Base-by-base conservation (phyloP, 768 basidiomycete genomes). In the Termitomyces sp. region DNA sequence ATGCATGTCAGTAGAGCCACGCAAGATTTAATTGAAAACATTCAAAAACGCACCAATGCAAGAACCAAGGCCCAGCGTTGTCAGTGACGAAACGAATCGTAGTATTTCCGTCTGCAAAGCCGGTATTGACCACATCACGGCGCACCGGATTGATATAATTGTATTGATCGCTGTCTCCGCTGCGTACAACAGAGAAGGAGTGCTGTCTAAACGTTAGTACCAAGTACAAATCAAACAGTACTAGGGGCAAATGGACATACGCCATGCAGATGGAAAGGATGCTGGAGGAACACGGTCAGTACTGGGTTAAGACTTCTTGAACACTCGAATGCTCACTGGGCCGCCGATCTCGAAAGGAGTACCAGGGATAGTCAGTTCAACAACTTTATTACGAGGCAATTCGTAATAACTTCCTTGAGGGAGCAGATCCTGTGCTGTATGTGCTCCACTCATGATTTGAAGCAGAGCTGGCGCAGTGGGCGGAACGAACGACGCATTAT, bases 111-210 rank as follows among this genome's bases (percentile, higher is more conserved):
- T 72, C 75, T 16, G 66, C 59, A 42, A 45, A 18, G 16, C 79
- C 76, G 20, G 73, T 69, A 55, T 61, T 68, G 7, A 87, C 79
- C 1, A 84, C 84, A 68, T 89, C 88, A 53, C 87, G 78, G 59
- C 80, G 75, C 33, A 63, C 65, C 28, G 57, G 55, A n/a, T 66
- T 52, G 4, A 16, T 1, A 22, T 45, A 56, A 44, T 61, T 81
- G 64, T 78, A 77, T 0, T 48, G 45, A 4, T 61, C 60, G 33
- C 68, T 70, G 11, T 69, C 72, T 1, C 73, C 73, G 52, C 68
- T 77, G 54, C 75, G 71, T 50, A 80, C 68, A 12, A 80, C 79
- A 50, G 67, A 69, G 63, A 79, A 80, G 16, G 69, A 36, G 55
- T 64, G 63, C 63, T 64, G 16, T 50, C 4, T 12, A 4, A n/a